Evolutionary conservation across 179 eudicot genomes (phyloP).

Genomic region (Silene noctiflora): DNA sequence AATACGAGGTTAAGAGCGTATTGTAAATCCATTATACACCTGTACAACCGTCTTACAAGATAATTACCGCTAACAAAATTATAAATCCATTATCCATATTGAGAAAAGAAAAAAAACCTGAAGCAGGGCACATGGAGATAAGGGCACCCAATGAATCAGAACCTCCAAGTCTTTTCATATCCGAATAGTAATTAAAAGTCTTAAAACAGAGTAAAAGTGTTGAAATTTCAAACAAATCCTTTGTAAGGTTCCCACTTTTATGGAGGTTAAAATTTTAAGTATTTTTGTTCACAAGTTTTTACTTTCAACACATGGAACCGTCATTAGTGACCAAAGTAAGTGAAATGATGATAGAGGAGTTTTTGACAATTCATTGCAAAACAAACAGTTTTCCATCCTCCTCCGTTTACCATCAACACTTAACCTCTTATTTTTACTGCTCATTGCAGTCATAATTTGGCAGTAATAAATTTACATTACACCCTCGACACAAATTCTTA

Average conservation of each 20-base stretch:
- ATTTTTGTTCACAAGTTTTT: background rate
- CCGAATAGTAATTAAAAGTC: background rate
- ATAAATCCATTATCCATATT: no score
- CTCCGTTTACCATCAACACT: conserved; percentile 29
- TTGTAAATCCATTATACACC: no score
- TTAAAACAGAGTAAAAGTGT: no score
- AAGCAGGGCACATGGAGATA: conserved; percentile 62
- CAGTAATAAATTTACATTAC: no score
- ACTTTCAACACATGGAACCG: conserved; percentile 21
- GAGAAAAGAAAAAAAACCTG: conserved; percentile 41
- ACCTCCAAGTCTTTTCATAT: no score
- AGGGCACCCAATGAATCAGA: conserved; percentile 67
- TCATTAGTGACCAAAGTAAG: conserved; percentile 6
- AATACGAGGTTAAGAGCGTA: no score
- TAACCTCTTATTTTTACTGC: conserved; percentile 31
- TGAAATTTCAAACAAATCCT: no score
- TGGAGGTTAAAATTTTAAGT: background rate
- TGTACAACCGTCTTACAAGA: no score
- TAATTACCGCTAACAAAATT: no score
- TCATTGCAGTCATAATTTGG: background rate
- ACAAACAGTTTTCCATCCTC: conserved; percentile 2
- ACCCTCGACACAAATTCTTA: no score
- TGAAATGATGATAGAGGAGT: conserved; percentile 23
- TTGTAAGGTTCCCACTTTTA: conserved; percentile 18
- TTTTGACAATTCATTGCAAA: background rate